phyloP scores from a whole-genome alignment of 768 basidiomycete species.

The Termitomyces sp. region DNA sequence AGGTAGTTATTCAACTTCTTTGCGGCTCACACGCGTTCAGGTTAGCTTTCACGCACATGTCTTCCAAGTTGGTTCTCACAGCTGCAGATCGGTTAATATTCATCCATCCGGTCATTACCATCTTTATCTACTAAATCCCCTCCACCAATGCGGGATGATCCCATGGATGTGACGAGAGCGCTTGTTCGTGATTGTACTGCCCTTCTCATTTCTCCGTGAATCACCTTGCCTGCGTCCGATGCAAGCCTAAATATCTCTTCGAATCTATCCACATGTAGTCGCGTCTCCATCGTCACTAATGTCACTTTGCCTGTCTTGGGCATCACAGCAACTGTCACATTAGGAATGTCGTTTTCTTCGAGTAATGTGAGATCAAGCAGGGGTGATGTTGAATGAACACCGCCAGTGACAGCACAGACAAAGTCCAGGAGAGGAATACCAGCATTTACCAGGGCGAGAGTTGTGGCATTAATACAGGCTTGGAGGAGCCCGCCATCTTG shows the following conservation, averaged over 20 bases:
- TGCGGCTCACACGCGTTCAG: constrained; percentile 8
- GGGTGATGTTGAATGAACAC: constrained; percentile 76
- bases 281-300: constrained; percentile 89
- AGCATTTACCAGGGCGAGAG: constrained; percentile 84
- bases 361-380: constrained; percentile 84
- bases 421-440: constrained; percentile 92
- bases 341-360: constrained; percentile 90
- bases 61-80: constrained; percentile 1
- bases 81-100: constrained; percentile 19
- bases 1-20: too few relatives aligned
- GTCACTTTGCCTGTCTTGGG: constrained; percentile 85
- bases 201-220: constrained; percentile 81
- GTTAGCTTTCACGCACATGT: not conserved
- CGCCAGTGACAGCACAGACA: constrained; percentile 85
- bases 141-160: constrained; percentile 30
- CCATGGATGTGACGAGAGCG: constrained; percentile 61
- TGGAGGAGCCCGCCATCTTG: constrained; percentile 92
- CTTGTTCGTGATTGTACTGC: constrained; percentile 65
- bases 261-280: constrained; percentile 90
- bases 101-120: constrained; percentile 36
- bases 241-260: constrained; percentile 84
- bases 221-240: constrained; percentile 68
- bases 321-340: constrained; percentile 85
- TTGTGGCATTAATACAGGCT: constrained; percentile 92
- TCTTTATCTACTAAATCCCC: constrained; percentile 26